These are phyloP conservation scores for Gremmenia infestans DNA, from an alignment of 2,329 filamentous ascomycete species.

Conservation along the genomic window DNA sequence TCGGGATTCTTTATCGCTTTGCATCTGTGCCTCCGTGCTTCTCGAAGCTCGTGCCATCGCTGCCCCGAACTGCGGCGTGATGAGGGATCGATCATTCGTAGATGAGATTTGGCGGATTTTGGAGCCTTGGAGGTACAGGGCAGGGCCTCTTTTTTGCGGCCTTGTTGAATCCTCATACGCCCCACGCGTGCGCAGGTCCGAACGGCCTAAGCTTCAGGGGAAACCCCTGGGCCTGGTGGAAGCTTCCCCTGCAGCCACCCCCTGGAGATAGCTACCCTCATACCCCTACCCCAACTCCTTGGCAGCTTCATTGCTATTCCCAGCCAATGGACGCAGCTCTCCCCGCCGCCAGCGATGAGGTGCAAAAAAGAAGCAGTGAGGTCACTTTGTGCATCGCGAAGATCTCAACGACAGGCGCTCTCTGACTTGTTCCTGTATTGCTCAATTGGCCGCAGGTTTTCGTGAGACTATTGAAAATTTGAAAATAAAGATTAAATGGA, in stretches of 20 bases:
- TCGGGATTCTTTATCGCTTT: slow-evolving; percentile 8
- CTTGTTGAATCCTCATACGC: background rate
- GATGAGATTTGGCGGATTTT: background rate
- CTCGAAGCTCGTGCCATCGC: slow-evolving; percentile 1
- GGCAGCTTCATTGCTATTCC: background rate
- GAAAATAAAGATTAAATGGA: background rate
- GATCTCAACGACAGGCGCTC: background rate
- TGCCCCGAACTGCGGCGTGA: background rate
- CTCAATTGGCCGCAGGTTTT: background rate
- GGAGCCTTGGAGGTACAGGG: background rate
- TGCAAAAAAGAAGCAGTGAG: background rate
- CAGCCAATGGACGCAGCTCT: too few species aligned
- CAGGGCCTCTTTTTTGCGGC: background rate
- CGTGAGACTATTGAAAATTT: background rate
- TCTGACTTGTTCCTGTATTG: background rate
- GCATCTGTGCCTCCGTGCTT: background rate
- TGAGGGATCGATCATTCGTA: background rate
- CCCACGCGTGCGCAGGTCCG: slow-evolving; percentile 3
- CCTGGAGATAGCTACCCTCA: background rate
- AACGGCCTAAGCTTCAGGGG: background rate
- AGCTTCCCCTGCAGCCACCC: background rate
- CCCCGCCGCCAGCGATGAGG: background rate
- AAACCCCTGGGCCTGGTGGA: background rate
- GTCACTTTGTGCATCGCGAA: background rate
- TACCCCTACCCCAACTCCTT: background rate